A percentile compares a stretch with the other conserved stretches of the same genome.
These are phyloP conservation scores for Echium plantagineum DNA, from an alignment of 257 asterid species.

Conservation along the genomic window DNA sequence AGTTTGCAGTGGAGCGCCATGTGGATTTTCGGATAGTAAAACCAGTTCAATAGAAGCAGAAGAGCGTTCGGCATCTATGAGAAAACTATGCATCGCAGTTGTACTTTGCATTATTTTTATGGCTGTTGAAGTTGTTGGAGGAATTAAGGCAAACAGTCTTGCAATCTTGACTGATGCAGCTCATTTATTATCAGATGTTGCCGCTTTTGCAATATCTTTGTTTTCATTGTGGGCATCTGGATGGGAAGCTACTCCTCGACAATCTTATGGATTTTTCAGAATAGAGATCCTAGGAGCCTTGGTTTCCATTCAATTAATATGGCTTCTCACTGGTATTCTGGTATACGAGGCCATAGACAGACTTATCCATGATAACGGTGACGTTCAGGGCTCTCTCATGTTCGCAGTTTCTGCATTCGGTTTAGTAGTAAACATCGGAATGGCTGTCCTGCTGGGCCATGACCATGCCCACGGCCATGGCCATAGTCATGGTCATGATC, in stretches of 20 bases:
- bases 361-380: slow-evolving; percentile 24
- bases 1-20: slow-evolving; percentile 46
- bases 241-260: slow-evolving; percentile 54
- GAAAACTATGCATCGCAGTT: slow-evolving; percentile 53
- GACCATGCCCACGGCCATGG: slow-evolving; percentile 44
- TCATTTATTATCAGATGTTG: slow-evolving; percentile 57
- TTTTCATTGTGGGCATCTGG: slow-evolving; percentile 61
- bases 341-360: slow-evolving; percentile 54
- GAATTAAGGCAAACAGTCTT: slow-evolving; percentile 62
- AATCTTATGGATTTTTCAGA: slow-evolving; percentile 62
- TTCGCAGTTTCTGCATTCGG: slow-evolving; percentile 65
- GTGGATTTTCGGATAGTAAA: slow-evolving; percentile 52
- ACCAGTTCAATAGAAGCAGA: slow-evolving; percentile 46
- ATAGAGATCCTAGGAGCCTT: slow-evolving; percentile 76
- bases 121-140: slow-evolving; percentile 65
- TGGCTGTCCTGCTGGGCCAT: slow-evolving; percentile 64
- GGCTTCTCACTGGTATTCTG: slow-evolving; percentile 47
- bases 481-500: slow-evolving; percentile 16
- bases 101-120: slow-evolving; percentile 38
- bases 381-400: slow-evolving; percentile 64
- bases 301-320: slow-evolving; percentile 60
- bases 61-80: slow-evolving; percentile 44
- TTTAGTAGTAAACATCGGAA: slow-evolving; percentile 40
- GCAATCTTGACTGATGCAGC: slow-evolving; percentile 77
- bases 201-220: slow-evolving; percentile 56